These are phyloP conservation scores for Coelastrella sp. DNA, from an alignment of 139 green algal genomes.

Conservation along the genomic window DNA sequence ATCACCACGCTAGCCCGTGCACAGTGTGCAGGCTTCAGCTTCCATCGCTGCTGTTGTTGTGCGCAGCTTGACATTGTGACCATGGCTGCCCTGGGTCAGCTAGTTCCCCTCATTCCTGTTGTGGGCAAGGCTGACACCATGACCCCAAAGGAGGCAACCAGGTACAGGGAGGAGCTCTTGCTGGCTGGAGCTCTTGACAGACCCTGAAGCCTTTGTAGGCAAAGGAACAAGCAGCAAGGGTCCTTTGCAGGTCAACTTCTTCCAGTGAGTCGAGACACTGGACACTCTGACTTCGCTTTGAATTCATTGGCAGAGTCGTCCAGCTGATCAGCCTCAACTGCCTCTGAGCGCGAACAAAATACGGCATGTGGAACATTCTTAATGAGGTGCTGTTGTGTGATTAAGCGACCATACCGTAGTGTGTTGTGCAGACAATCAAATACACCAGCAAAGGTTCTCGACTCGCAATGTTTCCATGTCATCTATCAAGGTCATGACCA, in stretches of 20 bases:
- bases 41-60: not conserved
- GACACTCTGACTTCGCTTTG: not conserved
- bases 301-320: no score
- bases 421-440: no score
- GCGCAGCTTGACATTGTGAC: conserved; percentile 15
- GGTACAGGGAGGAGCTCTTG: not conserved
- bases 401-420: no score
- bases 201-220: not conserved
- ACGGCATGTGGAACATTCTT: no score
- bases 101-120: conserved; percentile 32
- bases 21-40: no score
- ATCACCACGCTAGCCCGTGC: no score
- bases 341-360: no score
- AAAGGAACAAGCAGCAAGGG: not conserved
- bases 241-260: not conserved
- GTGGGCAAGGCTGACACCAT: conserved; percentile 43
- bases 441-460: no score
- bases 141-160: not conserved
- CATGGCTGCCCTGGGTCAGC: conserved; percentile 38
- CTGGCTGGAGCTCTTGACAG: not conserved
- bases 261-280: not conserved
- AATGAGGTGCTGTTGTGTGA: no score
- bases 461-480: no score
- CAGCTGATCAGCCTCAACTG: no score
- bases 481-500: no score